A percentile compares a stretch with the other conserved stretches of the same genome.
These are phyloP conservation scores for Botryobasidium botryosum DNA, from an alignment of 768 basidiomycete genomes.

Conservation along the genomic window DNA sequence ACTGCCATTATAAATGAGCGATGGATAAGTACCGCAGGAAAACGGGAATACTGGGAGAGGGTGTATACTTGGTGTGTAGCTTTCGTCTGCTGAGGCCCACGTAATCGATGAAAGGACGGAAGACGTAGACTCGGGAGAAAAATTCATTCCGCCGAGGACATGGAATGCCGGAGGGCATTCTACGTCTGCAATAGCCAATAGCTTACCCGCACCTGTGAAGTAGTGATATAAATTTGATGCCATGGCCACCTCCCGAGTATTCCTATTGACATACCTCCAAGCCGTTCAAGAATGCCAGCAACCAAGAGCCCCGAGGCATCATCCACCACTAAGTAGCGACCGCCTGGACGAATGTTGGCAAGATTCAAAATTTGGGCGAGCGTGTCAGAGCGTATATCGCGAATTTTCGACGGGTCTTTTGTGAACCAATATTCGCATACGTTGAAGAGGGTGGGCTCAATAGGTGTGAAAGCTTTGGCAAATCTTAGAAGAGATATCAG, in stretches of 20 bases:
- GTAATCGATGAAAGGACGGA: constrained; percentile 51
- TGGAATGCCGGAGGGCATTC: constrained; percentile 91
- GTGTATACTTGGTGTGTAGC: neutral
- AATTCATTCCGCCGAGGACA: constrained; percentile 73
- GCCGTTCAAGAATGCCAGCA: constrained; percentile 64
- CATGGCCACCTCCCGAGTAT: neutral
- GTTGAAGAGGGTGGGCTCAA: constrained; percentile 77
- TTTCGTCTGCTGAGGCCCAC: constrained; percentile 74
- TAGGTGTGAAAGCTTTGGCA: constrained; percentile 68
- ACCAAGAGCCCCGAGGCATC: constrained; percentile 83
- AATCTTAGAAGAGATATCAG: constrained; percentile 34
- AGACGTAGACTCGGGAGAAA: constrained; percentile 36
- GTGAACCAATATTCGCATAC: constrained; percentile 79
- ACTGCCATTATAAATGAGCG: constrained; percentile 31
- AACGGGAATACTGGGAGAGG: neutral
- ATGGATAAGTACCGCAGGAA: neutral
- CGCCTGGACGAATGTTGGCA: constrained; percentile 70
- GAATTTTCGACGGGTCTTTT: constrained; percentile 63
- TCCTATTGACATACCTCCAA: constrained; percentile 48
- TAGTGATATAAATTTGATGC: neutral
- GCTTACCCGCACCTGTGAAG: constrained; percentile 48
- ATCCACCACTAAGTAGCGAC: constrained; percentile 78
- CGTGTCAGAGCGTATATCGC: constrained; percentile 73
- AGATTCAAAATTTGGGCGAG: constrained; percentile 76
- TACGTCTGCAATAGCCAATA: constrained; percentile 72